Conservation (phyloP, 306 rosid genomes). For the apple (Malus domestica) region ASM211411v1 NC_041798.1:12799501-12800000, state of each 20-base stretch:
- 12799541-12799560: background rate
- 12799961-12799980: slow-evolving; percentile 6
- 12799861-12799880: slow-evolving; percentile 91
- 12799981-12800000: slow-evolving; percentile 23
- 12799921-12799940: slow-evolving; percentile 51
- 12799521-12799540: background rate
- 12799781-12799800: slow-evolving; percentile 12
- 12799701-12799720: slow-evolving; percentile 12
- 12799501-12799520: background rate
- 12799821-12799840: slow-evolving; percentile 97
- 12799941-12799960: slow-evolving; percentile 13
- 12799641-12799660: slow-evolving; percentile 1
- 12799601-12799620: background rate
- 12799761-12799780: slow-evolving; percentile 5
- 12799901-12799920: slow-evolving; percentile 70
- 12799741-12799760: slow-evolving; percentile 5
- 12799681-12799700: slow-evolving; percentile 7
- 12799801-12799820: slow-evolving; percentile 20
- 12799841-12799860: slow-evolving; percentile 98
- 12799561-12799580: background rate
- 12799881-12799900: slow-evolving; percentile 86
- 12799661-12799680: background rate
- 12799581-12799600: background rate
- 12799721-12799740: slow-evolving; percentile 8
- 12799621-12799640: background rate